Evolutionary conservation across 768 basidiomycete genomes (phyloP), one percentile per base, ranked within the genome.

Genomic region (Tulasnella sp.): DNA sequence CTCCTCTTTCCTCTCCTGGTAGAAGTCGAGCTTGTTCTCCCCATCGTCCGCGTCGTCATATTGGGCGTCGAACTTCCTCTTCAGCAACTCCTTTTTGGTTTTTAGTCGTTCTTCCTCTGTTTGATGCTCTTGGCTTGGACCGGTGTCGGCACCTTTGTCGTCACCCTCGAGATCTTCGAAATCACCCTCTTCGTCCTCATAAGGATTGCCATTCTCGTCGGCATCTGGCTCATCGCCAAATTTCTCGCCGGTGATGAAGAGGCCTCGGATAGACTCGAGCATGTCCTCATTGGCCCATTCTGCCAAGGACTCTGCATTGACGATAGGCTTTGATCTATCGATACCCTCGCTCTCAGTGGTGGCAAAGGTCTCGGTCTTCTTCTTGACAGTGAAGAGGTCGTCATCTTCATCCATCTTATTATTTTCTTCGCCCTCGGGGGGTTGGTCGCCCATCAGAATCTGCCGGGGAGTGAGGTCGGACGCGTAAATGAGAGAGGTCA

Each of bases 41-140:
- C 61, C 65, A 31, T 70, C 70, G 41, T 86, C 84, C 2, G 86
- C 85, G 62, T 92, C 89, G 67, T 96, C 91, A 69, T 97, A 97
- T 69, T 94, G 86, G 64, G 90, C 88, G 69, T 99, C 89, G 67
- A 99, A 99, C 68, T 94, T 93, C 62, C 83, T 81, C 70, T 96
- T 96, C 59, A 97, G 77, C 2, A 77, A 80, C 63, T 87, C 89
- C 72, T 97, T 97, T 72, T 94, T 97, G 29, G 78, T 76, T 7
- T 84, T 80, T 34, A 97, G 80, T 29, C 72, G 71, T 11, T 72
- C 63, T 0, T 71, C 66, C 58, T 75, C 71, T 14, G 49, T 12
- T 9, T 29, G 11, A 59, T 32, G 21, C 7, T 45, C 19, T 40
- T 27, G 29, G 40, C 6, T 1, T 9, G 19, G 23, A 8, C 14